Base-by-base conservation (phyloP, 2,329 filamentous ascomycete species). In the Phyllosticta capitalensis region DNA sequence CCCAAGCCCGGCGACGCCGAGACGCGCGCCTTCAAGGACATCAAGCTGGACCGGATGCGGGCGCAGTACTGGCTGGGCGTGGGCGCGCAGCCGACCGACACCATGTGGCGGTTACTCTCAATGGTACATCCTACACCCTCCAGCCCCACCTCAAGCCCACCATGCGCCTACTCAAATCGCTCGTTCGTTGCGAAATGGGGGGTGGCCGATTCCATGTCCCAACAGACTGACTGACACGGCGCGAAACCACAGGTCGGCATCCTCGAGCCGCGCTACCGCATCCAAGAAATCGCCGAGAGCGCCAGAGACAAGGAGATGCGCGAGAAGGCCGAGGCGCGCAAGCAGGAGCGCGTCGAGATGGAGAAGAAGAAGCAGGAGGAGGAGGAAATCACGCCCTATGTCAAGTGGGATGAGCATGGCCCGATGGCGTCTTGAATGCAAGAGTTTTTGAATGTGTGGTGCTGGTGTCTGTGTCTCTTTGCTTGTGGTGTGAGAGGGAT, bases 21-120 rank as follows among this genome's bases (percentile, higher is more conserved):
- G 50, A 78, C 78, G 64, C 83, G 85, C 61, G 82, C 89, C 59
- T 90, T 88, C 78, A 99, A 99, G 76, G 92, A 97, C 66, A 89
- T 99, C 71, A 86, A 90, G 68, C 81, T 99, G 14, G 94, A 99
- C 74, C 78, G 83, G 7, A 78, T 83, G 65, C 81, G 94, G 62
- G 89, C 92, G 60, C 87, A 88, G 74, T 99, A 99, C 78, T 99
- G 94, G 94, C 81, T 99, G 38, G 94, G 94, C 71, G 92, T 97
- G 3, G 94, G 94, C 0, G 94, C 94, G 59, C 94, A 99, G 76
- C 94, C 94, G 9, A 92, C 88, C 63, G 90, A 96, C 66, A 86
- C 89, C 2, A 89, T 88, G 38, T 96, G 92, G 92, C 82, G 90
- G 71, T 74, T 97, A 67, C 77, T 99, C 66, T 83, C 83, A 59